Conservation (phyloP, 2,329 filamentous ascomycete genomes). For the Calonectria pseudoreteaudii region DNA sequence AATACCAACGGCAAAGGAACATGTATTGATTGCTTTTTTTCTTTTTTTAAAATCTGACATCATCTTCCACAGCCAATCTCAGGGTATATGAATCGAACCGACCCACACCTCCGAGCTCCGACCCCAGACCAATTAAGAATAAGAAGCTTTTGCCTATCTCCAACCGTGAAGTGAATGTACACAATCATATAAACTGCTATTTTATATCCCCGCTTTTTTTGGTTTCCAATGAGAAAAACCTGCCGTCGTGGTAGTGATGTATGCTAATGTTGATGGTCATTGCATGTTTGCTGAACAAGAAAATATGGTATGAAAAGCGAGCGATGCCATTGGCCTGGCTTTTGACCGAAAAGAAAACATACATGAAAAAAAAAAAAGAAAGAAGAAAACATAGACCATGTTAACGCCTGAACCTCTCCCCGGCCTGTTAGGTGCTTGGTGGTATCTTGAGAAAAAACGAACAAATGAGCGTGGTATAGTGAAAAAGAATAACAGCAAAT, state of each 20-base stretch:
- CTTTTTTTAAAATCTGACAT: not conserved
- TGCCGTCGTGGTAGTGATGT: not conserved
- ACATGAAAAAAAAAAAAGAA: not conserved
- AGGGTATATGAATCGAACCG: not conserved
- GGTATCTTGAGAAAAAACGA: constrained; percentile 31
- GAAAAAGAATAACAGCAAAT: constrained; percentile 11
- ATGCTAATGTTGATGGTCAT: not conserved
- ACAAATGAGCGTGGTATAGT: constrained; percentile 1
- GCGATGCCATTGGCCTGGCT: not conserved
- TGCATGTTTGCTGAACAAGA: not conserved
- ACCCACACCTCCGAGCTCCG: not conserved
- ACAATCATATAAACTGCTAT: not conserved
- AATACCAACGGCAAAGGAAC: not conserved
- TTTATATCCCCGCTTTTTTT: not conserved
- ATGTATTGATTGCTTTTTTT: not conserved
- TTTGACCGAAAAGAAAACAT: not conserved
- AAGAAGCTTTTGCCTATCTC: constrained; percentile 3
- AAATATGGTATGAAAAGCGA: not conserved
- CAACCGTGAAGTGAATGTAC: constrained; percentile 9
- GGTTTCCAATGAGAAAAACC: not conserved
- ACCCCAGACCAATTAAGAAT: not conserved
- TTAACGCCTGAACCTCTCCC: constrained; percentile 4
- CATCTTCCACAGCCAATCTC: constrained; percentile 4
- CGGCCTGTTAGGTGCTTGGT: constrained; percentile 16
- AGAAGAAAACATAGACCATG: not conserved